Evolutionary conservation across 2,329 filamentous ascomycete genomes (phyloP).

Genomic region (Diaporthe capsici): DNA sequence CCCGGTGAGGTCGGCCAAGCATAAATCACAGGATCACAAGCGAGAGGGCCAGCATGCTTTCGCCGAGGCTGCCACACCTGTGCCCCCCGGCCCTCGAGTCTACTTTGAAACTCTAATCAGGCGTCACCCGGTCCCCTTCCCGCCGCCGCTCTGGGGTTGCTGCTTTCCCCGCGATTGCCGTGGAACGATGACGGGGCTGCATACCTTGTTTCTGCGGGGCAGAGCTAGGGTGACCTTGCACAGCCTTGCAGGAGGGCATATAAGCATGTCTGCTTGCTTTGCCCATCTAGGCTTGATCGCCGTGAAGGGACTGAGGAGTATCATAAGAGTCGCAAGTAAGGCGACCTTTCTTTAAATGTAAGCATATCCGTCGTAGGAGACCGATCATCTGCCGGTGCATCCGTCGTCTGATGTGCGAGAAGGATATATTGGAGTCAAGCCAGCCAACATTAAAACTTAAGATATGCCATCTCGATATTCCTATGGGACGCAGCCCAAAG

Average conservation of each 20-base stretch:
- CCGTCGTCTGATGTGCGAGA: conserved; percentile 21
- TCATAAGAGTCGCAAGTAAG: conserved; percentile 19
- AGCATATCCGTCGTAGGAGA: not conserved
- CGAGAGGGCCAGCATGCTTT: conserved; percentile 4
- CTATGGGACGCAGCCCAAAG: not conserved
- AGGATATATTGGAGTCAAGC: not conserved
- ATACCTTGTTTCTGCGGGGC: conserved; percentile 19
- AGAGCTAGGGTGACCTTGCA: conserved; percentile 12
- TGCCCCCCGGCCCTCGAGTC: conserved; percentile 1
- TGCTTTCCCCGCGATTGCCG: conserved; percentile 2
- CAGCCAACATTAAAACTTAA: not conserved
- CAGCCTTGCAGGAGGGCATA: conserved; percentile 3
- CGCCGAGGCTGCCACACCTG: conserved; percentile 27
- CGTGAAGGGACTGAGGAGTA: conserved; percentile 1
- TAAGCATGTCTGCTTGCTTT: conserved; percentile 25
- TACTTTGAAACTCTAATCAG: conserved; percentile 30
- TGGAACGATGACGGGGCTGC: conserved; percentile 26
- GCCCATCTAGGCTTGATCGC: conserved; percentile 14
- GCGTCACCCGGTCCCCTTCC: conserved; percentile 1
- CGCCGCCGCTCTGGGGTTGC: not conserved
- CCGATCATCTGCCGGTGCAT: conserved; percentile 12
- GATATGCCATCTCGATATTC: not conserved
- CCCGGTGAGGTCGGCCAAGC: conserved; percentile 26
- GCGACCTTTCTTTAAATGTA: conserved; percentile 1
- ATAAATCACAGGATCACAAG: conserved; percentile 30